phyloP scores from a whole-genome alignment of 257 asterid genomes.

The Penstemon davidsonii region DNA sequence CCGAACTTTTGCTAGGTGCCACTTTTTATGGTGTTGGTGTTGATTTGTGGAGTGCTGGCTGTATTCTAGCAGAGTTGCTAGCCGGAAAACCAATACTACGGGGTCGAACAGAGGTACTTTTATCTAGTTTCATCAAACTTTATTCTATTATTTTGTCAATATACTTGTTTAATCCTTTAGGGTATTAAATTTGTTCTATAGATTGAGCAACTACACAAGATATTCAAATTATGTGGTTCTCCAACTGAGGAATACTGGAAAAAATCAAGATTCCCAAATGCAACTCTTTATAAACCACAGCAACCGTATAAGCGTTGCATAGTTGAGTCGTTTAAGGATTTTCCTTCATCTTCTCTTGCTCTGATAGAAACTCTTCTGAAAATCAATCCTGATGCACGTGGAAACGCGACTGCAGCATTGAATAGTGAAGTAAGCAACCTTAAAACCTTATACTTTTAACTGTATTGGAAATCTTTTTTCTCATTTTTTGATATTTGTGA shows the following conservation, averaged over 20 bases:
- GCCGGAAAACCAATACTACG: constrained; percentile 81
- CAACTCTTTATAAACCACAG: constrained; percentile 78
- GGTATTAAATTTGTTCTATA: constrained; percentile 19
- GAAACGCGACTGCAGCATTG: constrained; percentile 78
- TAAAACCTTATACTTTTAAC: not conserved
- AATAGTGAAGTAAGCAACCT: constrained; percentile 59
- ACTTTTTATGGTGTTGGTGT: constrained; percentile 76
- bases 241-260: constrained; percentile 89
- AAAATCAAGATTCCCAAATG: constrained; percentile 72
- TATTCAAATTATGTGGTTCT: constrained; percentile 89
- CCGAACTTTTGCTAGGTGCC: constrained; percentile 88
- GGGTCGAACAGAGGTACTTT: constrained; percentile 88
- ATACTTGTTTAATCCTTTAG: not conserved
- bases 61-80: constrained; percentile 87
- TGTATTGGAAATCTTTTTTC: not conserved
- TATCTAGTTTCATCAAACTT: too few relatives aligned
- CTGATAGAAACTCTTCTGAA: constrained; percentile 71
- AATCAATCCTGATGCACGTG: constrained; percentile 79
- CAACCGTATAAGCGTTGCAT: constrained; percentile 72
- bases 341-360: constrained; percentile 65
- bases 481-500: constrained; percentile 13
- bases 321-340: constrained; percentile 67
- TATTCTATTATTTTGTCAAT: not conserved
- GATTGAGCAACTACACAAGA: constrained; percentile 96
- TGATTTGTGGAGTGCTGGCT: constrained; percentile 97